Percentiles rank a stretch among this genome's conserved stretches.
These are phyloP conservation scores for Pseudogymnoascus destructans DNA, from an alignment of 2,329 filamentous ascomycete species.

Conservation along the genomic window DNA sequence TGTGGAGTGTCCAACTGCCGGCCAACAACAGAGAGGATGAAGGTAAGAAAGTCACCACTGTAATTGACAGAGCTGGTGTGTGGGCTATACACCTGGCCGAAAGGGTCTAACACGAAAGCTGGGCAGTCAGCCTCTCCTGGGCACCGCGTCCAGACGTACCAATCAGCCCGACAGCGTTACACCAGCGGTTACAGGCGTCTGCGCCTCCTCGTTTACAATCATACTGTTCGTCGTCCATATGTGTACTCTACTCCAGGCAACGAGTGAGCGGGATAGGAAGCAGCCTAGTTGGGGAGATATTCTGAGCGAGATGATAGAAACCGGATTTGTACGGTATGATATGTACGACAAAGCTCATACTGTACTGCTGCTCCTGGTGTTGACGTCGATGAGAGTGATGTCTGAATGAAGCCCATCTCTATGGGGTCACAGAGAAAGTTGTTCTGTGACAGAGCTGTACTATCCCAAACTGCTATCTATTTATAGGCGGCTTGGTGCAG, in stretches of 20 bases:
- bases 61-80: background rate
- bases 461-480: conserved; percentile 5
- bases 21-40: background rate
- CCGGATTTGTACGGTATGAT: background rate
- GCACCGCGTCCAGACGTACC: background rate
- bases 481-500: background rate
- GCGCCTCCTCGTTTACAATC: background rate
- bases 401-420: background rate
- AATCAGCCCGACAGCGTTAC: background rate
- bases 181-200: conserved; percentile 7
- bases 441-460: conserved; percentile 4
- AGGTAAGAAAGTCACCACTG: background rate
- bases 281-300: background rate
- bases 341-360: background rate
- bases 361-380: background rate
- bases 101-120: background rate
- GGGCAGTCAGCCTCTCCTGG: background rate
- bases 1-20: background rate
- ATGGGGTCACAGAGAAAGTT: background rate
- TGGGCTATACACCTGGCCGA: background rate
- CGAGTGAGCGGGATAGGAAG: background rate
- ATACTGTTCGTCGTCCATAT: background rate
- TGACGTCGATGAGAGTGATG: background rate
- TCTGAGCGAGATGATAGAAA: background rate
- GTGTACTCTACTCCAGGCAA: background rate